Conservation (phyloP, 1,139 yeast genomes). For the Saccharomyces hybrid region DNA sequence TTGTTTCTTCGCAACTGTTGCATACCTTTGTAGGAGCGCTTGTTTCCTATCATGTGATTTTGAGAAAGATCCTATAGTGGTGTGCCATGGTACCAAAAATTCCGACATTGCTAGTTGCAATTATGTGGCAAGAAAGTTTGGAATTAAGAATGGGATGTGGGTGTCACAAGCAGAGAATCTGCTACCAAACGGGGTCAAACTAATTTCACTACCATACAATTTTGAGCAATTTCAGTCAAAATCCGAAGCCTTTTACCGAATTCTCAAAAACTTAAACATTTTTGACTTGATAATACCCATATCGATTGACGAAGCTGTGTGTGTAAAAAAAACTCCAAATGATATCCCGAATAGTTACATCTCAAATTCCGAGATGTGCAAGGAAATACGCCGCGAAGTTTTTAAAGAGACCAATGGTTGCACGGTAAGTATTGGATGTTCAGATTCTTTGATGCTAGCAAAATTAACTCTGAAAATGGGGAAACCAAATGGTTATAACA, state of each 20-base stretch:
- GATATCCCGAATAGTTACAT: not conserved
- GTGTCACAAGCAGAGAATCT: slow-evolving; percentile 49
- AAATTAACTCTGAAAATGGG: slow-evolving; percentile 68
- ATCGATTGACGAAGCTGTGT: slow-evolving; percentile 81
- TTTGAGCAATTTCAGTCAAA: slow-evolving; percentile 62
- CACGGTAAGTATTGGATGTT: slow-evolving; percentile 70
- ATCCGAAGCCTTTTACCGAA: slow-evolving; percentile 50
- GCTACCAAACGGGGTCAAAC: slow-evolving; percentile 46
- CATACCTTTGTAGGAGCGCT: slow-evolving; percentile 48
- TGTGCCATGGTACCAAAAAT: slow-evolving; percentile 63
- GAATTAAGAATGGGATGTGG: slow-evolving; percentile 90
- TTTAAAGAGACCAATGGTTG: slow-evolving; percentile 45
- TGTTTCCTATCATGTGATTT: slow-evolving; percentile 37
- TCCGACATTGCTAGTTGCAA: slow-evolving; percentile 88
- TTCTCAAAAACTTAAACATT: slow-evolving; percentile 23
- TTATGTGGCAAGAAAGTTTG: slow-evolving; percentile 67
- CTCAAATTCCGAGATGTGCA: slow-evolving; percentile 18
- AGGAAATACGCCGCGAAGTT: slow-evolving; percentile 40
- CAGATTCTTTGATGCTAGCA: slow-evolving; percentile 66
- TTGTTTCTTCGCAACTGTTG: slow-evolving; percentile 86
- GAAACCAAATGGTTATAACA: slow-evolving; percentile 65
- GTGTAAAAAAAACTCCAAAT: slow-evolving; percentile 48
- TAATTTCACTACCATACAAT: slow-evolving; percentile 60
- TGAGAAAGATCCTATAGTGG: slow-evolving; percentile 62
- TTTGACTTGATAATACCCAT: slow-evolving; percentile 66